Conservation (phyloP, 495 filamentous ascomycete genomes). For the Penicillium chermesinum region DNA sequence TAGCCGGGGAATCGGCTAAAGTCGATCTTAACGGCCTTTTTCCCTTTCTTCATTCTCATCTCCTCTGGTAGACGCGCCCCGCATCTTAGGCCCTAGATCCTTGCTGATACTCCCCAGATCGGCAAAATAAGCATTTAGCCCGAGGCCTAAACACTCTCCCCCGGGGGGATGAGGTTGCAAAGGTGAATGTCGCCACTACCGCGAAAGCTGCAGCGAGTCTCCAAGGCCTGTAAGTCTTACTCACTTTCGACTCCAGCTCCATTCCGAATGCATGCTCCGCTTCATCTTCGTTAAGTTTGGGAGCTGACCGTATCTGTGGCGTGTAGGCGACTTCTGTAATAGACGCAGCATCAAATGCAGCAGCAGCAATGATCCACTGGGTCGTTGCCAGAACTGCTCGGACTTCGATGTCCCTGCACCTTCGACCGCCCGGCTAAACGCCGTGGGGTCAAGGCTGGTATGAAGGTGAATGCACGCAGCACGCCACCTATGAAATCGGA, state of each 20-base stretch:
- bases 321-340: slow-evolving; percentile 30
- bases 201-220: slow-evolving; percentile 30
- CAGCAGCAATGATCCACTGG: slow-evolving; percentile 19
- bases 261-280: slow-evolving; percentile 13
- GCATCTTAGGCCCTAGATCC: slow-evolving; percentile 3
- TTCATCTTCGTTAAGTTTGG: not conserved
- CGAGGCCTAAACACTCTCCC: not conserved
- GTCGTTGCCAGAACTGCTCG: slow-evolving; percentile 44
- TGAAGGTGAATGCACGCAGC: slow-evolving; percentile 9
- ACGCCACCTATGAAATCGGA: slow-evolving; percentile 2
- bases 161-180: slow-evolving; percentile 10
- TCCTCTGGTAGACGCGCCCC: slow-evolving; percentile 5
- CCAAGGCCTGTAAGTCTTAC: slow-evolving; percentile 24
- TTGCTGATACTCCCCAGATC: not conserved
- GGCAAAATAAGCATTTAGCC: not conserved
- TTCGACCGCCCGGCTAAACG: slow-evolving; percentile 65
- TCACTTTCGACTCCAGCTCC: not conserved
- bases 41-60: slow-evolving; percentile 9
- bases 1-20: slow-evolving; percentile 1
- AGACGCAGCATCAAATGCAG: slow-evolving; percentile 29
- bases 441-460: slow-evolving; percentile 47
- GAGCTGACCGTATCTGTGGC: not conserved
- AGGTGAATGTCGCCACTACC: slow-evolving; percentile 30
- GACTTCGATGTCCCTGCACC: slow-evolving; percentile 71
- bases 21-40: slow-evolving; percentile 5